A percentile compares a stretch with the other conserved stretches of the same genome.
phyloP scores from a whole-genome alignment of 1,139 yeast genomes.

The Torulaspora globosa region DNA sequence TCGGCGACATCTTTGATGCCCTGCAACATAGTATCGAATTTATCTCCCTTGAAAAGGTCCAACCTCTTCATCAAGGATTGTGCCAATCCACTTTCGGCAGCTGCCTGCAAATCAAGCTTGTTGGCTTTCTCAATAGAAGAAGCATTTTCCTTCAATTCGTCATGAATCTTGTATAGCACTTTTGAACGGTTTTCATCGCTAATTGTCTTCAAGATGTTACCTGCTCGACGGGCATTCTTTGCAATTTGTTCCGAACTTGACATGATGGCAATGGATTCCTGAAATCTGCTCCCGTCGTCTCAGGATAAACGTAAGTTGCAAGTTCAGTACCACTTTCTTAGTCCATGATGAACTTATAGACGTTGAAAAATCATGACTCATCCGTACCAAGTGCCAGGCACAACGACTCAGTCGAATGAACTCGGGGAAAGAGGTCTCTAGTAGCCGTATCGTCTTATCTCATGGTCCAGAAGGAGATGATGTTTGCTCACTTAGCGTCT shows the following conservation, averaged over 20 bases:
- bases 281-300: not conserved
- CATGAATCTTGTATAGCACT: conserved; percentile 70
- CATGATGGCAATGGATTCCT: conserved; percentile 14
- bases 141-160: conserved; percentile 56
- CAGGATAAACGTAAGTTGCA: not conserved
- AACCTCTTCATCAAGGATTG: conserved; percentile 74
- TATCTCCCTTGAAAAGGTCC: conserved; percentile 75
- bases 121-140: conserved; percentile 68
- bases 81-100: conserved; percentile 55
- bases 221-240: conserved; percentile 68
- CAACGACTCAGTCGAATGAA: not conserved
- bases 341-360: not conserved
- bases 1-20: conserved; percentile 90
- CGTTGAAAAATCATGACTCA: not conserved
- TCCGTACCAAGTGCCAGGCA: conserved; percentile 1
- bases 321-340: not conserved
- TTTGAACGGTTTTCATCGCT: conserved; percentile 66
- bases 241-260: conserved; percentile 71
- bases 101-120: conserved; percentile 66
- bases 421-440: not conserved
- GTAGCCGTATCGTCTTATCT: not conserved
- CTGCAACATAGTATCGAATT: conserved; percentile 88
- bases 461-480: not conserved
- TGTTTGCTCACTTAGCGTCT: not conserved
- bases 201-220: conserved; percentile 73